Conservation (phyloP, 2,329 filamentous ascomycete genomes). For the Leptoxyphium fumago region DNA sequence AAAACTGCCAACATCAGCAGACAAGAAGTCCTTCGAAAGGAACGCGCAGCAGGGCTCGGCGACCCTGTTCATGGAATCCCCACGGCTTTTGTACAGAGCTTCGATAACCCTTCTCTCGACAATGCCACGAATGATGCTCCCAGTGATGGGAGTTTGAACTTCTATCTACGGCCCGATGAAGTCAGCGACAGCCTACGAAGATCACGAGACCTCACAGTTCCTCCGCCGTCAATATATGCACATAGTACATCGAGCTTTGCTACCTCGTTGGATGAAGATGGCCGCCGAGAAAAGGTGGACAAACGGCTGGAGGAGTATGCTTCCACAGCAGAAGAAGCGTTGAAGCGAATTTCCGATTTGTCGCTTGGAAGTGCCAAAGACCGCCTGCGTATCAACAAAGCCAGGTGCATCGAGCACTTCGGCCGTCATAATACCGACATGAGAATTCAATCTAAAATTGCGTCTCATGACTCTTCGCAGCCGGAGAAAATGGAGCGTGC, state of each 20-base stretch:
- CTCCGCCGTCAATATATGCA: constrained; percentile 22
- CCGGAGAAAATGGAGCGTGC: constrained; percentile 43
- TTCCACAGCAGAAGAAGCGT: constrained; percentile 56
- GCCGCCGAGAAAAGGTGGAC: constrained; percentile 32
- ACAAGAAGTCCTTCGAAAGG: constrained; percentile 51
- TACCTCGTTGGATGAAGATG: constrained; percentile 22
- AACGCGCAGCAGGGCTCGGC: constrained; percentile 52
- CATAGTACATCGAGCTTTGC: neutral
- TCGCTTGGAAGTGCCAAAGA: constrained; percentile 67
- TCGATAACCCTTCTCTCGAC: constrained; percentile 40
- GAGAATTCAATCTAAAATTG: constrained; percentile 44
- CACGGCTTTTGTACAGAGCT: constrained; percentile 73
- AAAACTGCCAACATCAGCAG: constrained; percentile 71
- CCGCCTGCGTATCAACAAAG: constrained; percentile 65
- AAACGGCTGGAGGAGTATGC: constrained; percentile 10
- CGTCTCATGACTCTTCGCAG: constrained; percentile 4
- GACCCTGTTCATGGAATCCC: constrained; percentile 64
- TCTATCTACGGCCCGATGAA: constrained; percentile 55
- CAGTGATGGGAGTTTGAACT: constrained; percentile 42
- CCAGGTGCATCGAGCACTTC: constrained; percentile 72
- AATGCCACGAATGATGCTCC: constrained; percentile 3
- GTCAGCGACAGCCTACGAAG: constrained; percentile 50
- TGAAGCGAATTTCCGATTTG: constrained; percentile 65
- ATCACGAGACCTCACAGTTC: constrained; percentile 54
- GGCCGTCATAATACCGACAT: constrained; percentile 80